Base-by-base conservation (phyloP, 225 moss, liverwort and hornwort genomes). In the Pseudoscleropodium purum region DNA sequence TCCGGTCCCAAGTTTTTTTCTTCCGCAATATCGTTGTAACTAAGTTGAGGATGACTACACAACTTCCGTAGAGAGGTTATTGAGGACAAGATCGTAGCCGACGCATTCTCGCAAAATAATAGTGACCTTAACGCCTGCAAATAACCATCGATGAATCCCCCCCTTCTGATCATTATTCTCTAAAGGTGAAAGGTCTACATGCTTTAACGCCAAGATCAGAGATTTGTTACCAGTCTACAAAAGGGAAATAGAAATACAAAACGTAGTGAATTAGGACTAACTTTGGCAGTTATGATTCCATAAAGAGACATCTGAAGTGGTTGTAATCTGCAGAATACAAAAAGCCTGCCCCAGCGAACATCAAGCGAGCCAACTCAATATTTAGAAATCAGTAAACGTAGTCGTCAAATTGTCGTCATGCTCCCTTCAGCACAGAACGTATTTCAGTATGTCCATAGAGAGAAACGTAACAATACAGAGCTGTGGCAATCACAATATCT, bases 261-360 rank as follows among this genome's bases (percentile, higher is more conserved):
- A 57, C 31, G 63, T 30, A 85, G 62, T 23, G 82, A n/a, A 78
- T 82, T 66, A 52, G 69, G 64, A 91, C 92, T 87, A 87, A 97
- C 97, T 90, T 94, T 96, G 47, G 89, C 91, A 78, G 90, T 92
- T 82, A 97, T 89, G 77, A 97, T 88, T 67, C 88, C 90, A 90
- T 97, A 97, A 24, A 97, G 86, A 89, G 92, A 90, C 52, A 94
- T 88, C 88, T 97, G 97, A 87, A 90, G 91, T 68, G 93, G 87
- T 87, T 94, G 94, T 89, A 97, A 95, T 90, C 93, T 96, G 91
- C 97, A 97, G 84, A 96, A 97, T 17, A 97, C 95, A 89, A 96
- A 92, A 90, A 94, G 91, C 90, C 97, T 97, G 94, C 79, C 68
- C 75, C 77, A 90, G n/a, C 80, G 37, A 74, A 85, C 41, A 65